A percentile compares a stretch with the other conserved stretches of the same genome.
Conservation (phyloP, 1,284 basidiomycete species). For the Fomitiporia mediterranea region DNA sequence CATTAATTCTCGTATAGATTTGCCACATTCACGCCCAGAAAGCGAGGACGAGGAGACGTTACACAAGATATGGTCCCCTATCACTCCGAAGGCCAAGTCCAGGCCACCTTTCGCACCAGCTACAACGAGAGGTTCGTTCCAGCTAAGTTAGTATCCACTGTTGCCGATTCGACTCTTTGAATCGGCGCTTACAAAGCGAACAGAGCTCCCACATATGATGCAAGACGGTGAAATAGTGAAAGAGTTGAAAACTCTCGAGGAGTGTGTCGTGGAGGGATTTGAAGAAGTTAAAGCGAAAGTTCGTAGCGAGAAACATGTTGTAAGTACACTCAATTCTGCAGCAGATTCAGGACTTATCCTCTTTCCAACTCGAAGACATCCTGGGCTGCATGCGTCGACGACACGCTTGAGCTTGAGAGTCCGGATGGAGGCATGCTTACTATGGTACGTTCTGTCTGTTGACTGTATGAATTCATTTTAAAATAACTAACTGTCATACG, state of each 20-base stretch:
- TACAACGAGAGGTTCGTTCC: neutral
- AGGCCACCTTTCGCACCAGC: neutral
- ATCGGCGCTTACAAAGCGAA: neutral
- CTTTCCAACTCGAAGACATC: slow-evolving; percentile 8
- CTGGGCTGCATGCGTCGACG: slow-evolving; percentile 17
- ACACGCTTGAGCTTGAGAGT: slow-evolving; percentile 7
- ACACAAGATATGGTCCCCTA: slow-evolving; percentile 7
- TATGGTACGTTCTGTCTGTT: slow-evolving; percentile 3
- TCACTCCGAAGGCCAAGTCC: neutral
- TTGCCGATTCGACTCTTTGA: neutral
- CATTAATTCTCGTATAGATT: slow-evolving; percentile 1
- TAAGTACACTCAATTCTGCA: neutral
- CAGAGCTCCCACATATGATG: neutral
- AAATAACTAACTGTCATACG: neutral
- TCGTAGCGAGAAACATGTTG: slow-evolving; percentile 13
- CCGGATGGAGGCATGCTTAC: slow-evolving; percentile 12
- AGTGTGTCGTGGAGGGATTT: neutral
- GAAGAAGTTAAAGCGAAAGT: neutral
- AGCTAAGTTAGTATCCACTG: slow-evolving; percentile 5
- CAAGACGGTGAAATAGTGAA: neutral
- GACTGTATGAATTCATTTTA: no score
- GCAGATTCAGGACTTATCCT: neutral
- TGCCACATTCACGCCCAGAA: neutral
- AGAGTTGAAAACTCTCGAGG: neutral
- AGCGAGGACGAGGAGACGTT: neutral